Conservation (phyloP, 176 grass and related monocot genomes). For the Dactylis glomerata region DNA sequence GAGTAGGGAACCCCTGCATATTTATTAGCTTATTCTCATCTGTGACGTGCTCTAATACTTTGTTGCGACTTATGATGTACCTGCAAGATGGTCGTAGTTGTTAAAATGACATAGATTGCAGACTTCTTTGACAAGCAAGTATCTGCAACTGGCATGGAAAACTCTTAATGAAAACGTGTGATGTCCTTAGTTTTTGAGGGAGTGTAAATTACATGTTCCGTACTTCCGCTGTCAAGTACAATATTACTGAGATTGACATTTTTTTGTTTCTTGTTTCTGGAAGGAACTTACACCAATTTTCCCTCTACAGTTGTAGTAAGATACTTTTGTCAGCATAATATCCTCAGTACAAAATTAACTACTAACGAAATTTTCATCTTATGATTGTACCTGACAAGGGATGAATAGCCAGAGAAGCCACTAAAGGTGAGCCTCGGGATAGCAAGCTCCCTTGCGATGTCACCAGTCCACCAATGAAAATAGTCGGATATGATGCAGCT, state of each 20-base stretch:
- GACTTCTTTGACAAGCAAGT: not conserved
- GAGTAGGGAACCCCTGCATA: constrained; percentile 51
- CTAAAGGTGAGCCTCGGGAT: constrained; percentile 54
- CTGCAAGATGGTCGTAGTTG: not conserved
- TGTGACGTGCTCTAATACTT: not conserved
- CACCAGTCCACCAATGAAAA: constrained; percentile 42
- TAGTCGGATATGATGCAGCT: constrained; percentile 65
- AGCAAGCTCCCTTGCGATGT: constrained; percentile 54
- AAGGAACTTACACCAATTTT: not conserved
- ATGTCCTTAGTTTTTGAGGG: not conserved
- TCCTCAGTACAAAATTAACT: not conserved
- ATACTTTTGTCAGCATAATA: not conserved
- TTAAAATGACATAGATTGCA: not conserved
- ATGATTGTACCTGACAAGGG: constrained; percentile 36
- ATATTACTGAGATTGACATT: not conserved
- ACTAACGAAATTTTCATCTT: not conserved
- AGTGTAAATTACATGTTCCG: not conserved
- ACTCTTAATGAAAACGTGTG: not conserved
- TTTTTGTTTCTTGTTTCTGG: not conserved
- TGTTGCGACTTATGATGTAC: not conserved
- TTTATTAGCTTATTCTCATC: not conserved
- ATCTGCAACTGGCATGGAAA: not conserved
- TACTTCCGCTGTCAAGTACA: not conserved
- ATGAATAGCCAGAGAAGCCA: constrained; percentile 42
- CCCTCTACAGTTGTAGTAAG: not conserved